Base-by-base conservation (phyloP, 2,329 filamentous ascomycete species). In the Aspergillus alliaceus region DNA sequence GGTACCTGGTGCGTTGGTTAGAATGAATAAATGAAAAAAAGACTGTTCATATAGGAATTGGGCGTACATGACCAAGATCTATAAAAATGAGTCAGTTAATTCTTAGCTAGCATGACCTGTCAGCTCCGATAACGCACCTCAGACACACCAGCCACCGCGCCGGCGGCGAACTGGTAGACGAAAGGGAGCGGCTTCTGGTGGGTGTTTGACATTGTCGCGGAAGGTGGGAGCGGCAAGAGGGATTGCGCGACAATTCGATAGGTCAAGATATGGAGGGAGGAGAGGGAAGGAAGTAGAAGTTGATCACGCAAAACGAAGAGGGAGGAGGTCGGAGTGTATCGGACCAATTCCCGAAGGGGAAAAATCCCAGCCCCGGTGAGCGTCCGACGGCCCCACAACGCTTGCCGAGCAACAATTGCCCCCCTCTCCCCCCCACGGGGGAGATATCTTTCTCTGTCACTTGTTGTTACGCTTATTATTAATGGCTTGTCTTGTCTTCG, bases 81-180 rank as follows among this genome's bases (percentile, higher is more conserved):
- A 47, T n/a, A n/a, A n/a, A n/a, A n/a, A n/a, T n/a, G 12, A 51
- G 12, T 20, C 18, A 29, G 34, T 11, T 52, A 25, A 56, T 51
- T 18, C 15, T 32, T 18, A 39, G 34, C 48, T 48, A 56, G 34
- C 24, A 14, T 35, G 39, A 18, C 44, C 22, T 22, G 25, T 47
- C 29, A 32, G 44, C 25, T 48, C 44, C 44, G 57, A 39, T 57
- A 52, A 80, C 88, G 78, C 82, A 93, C 92, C 86, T 99, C 95
- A 69, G 93, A 98, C 65, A 99, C 93, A 83, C 95, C 95, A 72
- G 95, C 95, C 74, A 99, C 90, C 74, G 95, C 95, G 81, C 93
- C 93, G 72, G 93, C 93, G 75, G 88, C 90, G 82, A 98, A 96
- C 81, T 96, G 93, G 86, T 97, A 97, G 68, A 86, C 77, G 79